phyloP scores from a whole-genome alignment of 2,329 filamentous ascomycete species.

The Neocucurbitaria cava region DNA sequence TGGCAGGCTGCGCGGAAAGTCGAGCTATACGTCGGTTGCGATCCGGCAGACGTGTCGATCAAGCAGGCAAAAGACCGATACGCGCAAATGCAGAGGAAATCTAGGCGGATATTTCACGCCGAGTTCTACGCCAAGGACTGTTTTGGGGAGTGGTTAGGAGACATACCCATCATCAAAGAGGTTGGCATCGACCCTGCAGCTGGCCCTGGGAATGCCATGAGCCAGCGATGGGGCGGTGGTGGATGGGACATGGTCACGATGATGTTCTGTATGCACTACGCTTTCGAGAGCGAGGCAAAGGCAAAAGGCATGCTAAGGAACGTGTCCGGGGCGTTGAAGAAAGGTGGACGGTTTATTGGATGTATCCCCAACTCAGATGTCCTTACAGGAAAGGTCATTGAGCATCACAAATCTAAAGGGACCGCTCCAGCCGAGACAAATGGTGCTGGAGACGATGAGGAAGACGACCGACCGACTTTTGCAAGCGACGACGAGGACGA shows the following conservation, averaged over 20 bases:
- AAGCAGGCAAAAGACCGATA: slow-evolving; percentile 89
- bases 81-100: slow-evolving; percentile 70
- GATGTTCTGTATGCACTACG: slow-evolving; percentile 99
- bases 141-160: slow-evolving; percentile 82
- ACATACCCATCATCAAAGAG: slow-evolving; percentile 80
- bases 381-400: slow-evolving; percentile 77
- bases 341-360: slow-evolving; percentile 92
- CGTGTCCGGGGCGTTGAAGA: slow-evolving; percentile 87
- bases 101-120: slow-evolving; percentile 75
- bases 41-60: slow-evolving; percentile 91
- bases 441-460: slow-evolving; percentile 28
- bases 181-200: slow-evolving; percentile 84
- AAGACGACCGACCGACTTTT: slow-evolving; percentile 44
- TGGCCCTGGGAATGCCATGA: slow-evolving; percentile 65
- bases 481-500: slow-evolving; percentile 50
- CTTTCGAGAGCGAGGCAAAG: slow-evolving; percentile 91
- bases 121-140: slow-evolving; percentile 93
- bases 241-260: slow-evolving; percentile 93
- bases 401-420: slow-evolving; percentile 68
- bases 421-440: slow-evolving; percentile 48
- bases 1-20: slow-evolving; percentile 92
- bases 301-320: slow-evolving; percentile 92
- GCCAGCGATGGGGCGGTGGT: slow-evolving; percentile 72
- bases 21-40: slow-evolving; percentile 91
- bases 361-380: slow-evolving; percentile 97